Conservation (phyloP, 176 grass and related monocot species). For the Oryza brachyantha region DNA sequence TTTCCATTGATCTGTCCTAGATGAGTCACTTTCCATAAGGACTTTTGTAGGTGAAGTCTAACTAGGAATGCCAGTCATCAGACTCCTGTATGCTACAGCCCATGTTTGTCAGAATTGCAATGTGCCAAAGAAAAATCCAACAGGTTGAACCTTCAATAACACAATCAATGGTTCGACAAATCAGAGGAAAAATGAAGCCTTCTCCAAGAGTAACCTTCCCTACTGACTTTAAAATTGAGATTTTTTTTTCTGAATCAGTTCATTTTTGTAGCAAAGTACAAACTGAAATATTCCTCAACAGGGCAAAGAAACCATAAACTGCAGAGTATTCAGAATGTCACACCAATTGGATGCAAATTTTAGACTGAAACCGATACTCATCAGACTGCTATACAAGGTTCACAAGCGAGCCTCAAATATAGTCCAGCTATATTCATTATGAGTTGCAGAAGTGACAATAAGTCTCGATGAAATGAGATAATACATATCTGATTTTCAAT, state of each 20-base stretch:
- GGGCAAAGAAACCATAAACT: neutral
- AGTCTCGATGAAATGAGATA: too few species aligned
- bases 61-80: neutral
- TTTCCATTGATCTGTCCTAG: neutral
- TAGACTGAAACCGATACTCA: neutral
- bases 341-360: neutral
- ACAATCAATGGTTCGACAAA: neutral
- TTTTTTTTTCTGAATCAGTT: neutral
- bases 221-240: too few species aligned
- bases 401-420: neutral
- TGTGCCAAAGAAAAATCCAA: neutral
- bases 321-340: neutral
- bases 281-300: neutral
- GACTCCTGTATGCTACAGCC: neutral
- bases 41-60: neutral
- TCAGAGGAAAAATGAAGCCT: neutral
- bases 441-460: too few species aligned
- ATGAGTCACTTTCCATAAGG: conserved; percentile 4
- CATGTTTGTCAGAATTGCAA: neutral
- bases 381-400: neutral
- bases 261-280: neutral
- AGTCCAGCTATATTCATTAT: neutral
- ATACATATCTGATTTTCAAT: neutral
- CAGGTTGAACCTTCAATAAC: neutral
- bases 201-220: neutral